Percentiles rank a stretch among this genome's conserved stretches.
Evolutionary conservation across 768 basidiomycete genomes (phyloP).

Genomic region (Suillus fuscotomentosus): DNA sequence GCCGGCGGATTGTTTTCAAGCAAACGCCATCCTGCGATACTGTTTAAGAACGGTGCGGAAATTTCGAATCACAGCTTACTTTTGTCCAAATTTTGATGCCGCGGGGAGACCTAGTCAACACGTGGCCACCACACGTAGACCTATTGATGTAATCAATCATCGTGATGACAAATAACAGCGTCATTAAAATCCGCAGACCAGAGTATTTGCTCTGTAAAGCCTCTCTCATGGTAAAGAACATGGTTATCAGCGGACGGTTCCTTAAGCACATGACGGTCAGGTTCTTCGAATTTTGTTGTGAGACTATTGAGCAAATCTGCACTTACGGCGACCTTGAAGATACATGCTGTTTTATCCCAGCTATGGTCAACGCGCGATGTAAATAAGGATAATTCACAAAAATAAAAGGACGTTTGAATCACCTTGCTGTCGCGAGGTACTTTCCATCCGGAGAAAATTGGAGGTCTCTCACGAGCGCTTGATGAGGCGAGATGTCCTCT

Average conservation of each 20-base stretch:
- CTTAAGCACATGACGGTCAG: slow-evolving; percentile 25
- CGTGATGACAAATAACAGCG: not conserved
- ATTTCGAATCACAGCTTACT: slow-evolving; percentile 13
- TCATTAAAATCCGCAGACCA: slow-evolving; percentile 31
- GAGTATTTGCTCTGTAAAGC: slow-evolving; percentile 54
- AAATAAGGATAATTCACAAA: slow-evolving; percentile 1
- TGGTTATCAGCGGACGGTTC: slow-evolving; percentile 44
- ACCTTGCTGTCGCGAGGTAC: slow-evolving; percentile 54
- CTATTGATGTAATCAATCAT: slow-evolving; percentile 22
- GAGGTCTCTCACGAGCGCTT: slow-evolving; percentile 53
- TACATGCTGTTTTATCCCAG: slow-evolving; percentile 51
- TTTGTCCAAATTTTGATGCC: slow-evolving; percentile 54
- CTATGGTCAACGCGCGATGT: slow-evolving; percentile 22
- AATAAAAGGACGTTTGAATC: slow-evolving; percentile 6
- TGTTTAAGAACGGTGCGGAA: not conserved
- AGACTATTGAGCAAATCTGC: not conserved
- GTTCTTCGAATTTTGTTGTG: slow-evolving; percentile 1
- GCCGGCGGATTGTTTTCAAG: slow-evolving; percentile 47
- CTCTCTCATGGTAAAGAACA: slow-evolving; percentile 47
- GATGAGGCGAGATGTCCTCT: slow-evolving; percentile 44
- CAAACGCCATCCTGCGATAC: slow-evolving; percentile 46
- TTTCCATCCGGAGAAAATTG: slow-evolving; percentile 57
- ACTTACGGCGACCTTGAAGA: slow-evolving; percentile 47
- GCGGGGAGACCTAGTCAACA: slow-evolving; percentile 48
- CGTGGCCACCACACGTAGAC: slow-evolving; percentile 45